Percentiles rank a stretch among this genome's conserved stretches.
Evolutionary conservation across 23 red algal genomes (phyloP).

Genomic region (Gracilaria domingensis): DNA sequence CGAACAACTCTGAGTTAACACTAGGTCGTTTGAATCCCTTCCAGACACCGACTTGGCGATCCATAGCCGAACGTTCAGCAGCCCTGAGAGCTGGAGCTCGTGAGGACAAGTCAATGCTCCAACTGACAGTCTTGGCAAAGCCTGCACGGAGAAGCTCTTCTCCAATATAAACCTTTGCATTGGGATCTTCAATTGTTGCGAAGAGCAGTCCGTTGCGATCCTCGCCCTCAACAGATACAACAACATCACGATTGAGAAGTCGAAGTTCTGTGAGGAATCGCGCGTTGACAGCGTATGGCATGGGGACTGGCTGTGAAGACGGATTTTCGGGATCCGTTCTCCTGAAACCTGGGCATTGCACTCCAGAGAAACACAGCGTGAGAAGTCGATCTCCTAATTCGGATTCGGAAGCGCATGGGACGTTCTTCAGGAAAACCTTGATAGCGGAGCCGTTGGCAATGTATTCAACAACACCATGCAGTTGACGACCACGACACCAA

Average conservation of each 20-base stretch:
- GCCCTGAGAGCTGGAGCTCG: constrained; percentile 45
- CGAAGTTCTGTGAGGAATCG: constrained; percentile 80
- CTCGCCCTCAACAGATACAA: constrained; percentile 50
- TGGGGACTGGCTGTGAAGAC: constrained; percentile 35
- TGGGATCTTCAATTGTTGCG: constrained; percentile 63
- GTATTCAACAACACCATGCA: constrained; percentile 82
- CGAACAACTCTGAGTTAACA: constrained; percentile 50
- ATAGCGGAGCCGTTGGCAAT: constrained; percentile 77
- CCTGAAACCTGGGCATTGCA: constrained; percentile 87
- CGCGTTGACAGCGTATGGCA: constrained; percentile 90
- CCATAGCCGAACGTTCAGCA: constrained; percentile 77
- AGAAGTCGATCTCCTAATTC: constrained; percentile 50
- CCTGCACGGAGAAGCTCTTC: constrained; percentile 85
- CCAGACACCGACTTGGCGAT: constrained; percentile 88
- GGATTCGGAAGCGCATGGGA: constrained; percentile 33
- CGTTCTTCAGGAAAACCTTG: constrained; percentile 64
- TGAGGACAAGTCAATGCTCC: constrained; percentile 75
- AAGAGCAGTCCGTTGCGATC: constrained; percentile 83
- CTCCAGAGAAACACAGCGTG: constrained; percentile 69
- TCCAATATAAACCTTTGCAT: constrained; percentile 72
- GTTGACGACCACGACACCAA: constrained; percentile 29
- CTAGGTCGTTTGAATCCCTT: constrained; percentile 64
- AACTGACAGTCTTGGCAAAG: constrained; percentile 84
- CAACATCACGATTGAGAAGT: constrained; percentile 77
- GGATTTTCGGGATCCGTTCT: constrained; percentile 43